Conservation (phyloP, 2,329 filamentous ascomycete genomes). For the Bipolaris cookei region DNA sequence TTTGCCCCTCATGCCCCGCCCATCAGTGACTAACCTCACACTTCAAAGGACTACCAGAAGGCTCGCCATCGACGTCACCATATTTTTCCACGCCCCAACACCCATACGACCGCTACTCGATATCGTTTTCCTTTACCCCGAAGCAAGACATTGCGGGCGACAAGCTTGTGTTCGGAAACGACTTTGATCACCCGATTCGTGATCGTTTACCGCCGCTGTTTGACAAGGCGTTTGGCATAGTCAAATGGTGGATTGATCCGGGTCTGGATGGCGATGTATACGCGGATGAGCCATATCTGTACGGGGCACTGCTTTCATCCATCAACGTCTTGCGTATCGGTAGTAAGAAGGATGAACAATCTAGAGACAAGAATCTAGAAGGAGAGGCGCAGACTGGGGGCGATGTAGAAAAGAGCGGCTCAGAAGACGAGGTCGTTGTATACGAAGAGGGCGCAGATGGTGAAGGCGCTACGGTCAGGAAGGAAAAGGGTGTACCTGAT, state of each 20-base stretch:
- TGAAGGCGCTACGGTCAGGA: slow-evolving; percentile 51
- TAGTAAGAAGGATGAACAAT: slow-evolving; percentile 26
- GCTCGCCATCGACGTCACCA: slow-evolving; percentile 70
- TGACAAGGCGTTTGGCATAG: slow-evolving; percentile 80
- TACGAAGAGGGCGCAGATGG: slow-evolving; percentile 61
- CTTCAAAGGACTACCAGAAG: slow-evolving; percentile 71
- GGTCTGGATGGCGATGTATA: slow-evolving; percentile 89
- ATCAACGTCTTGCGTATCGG: slow-evolving; percentile 81
- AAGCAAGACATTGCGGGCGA: slow-evolving; percentile 68
- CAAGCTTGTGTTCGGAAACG: slow-evolving; percentile 90
- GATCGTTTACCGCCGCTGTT: slow-evolving; percentile 87
- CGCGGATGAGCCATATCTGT: slow-evolving; percentile 83
- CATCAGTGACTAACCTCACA: not conserved
- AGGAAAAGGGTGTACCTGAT: slow-evolving; percentile 50
- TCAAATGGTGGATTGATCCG: slow-evolving; percentile 90
- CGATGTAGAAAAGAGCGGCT: slow-evolving; percentile 48
- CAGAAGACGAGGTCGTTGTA: slow-evolving; percentile 54
- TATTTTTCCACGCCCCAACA: slow-evolving; percentile 80
- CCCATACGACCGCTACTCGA: slow-evolving; percentile 80
- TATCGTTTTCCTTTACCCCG: slow-evolving; percentile 79
- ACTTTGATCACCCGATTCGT: slow-evolving; percentile 90
- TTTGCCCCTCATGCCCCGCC: not conserved
- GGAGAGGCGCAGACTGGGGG: slow-evolving; percentile 56
- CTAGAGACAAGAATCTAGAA: slow-evolving; percentile 50
- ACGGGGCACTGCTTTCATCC: slow-evolving; percentile 78